Base-by-base conservation (phyloP, 1,284 basidiomycete species). In the Tylopilus sp. region DNA sequence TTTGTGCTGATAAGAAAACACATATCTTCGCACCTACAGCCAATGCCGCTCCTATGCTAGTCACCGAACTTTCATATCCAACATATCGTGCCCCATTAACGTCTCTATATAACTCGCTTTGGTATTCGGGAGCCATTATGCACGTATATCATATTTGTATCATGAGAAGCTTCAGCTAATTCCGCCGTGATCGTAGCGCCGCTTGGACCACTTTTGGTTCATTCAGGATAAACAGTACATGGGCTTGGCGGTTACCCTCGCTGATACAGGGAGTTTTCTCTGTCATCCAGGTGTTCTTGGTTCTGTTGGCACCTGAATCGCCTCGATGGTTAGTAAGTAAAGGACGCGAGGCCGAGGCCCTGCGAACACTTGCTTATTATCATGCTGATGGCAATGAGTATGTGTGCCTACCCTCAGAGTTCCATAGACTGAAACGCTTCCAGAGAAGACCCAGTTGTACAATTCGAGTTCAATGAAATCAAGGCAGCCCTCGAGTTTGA, bases 171-270 rank as follows among this genome's bases (percentile, higher is more conserved):
- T 39, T 38, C 47, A 33, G 18, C 47, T 66, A 53, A 47, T 65
- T 53, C 24, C 9, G 29, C 57, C 51, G 56, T 2, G 22, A 16
- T 55, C 49, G 66, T 62, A 87, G 90, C 66, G 91, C 91, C 32
- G 91, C 92, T 0, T 94, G 92, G 92, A 82, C 89, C 0, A 90
- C 91, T 1, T 94, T 87, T 71, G 92, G 92, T 36, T 91, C 92
- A 1, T 89, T 91, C 80, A 85, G 86, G 72, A 89, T 94, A 53
- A 70, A 79, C 36, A 86, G 74, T 69, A 86, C 86, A 19, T 94
- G 92, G 92, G 81, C 91, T 49, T 94, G 92, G 93, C 88, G 92
- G 67, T 82, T 93, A 58, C 91, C 92, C 12, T 92, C 91, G 10
- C 76, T 87, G 36, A 79, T 93, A 29, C 92, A 93, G 74, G 90